Percentiles rank a stretch among this genome's conserved stretches.
phyloP scores from a whole-genome alignment of 805 yeast genomes.

The Saccharomyces paradoxus region DNA sequence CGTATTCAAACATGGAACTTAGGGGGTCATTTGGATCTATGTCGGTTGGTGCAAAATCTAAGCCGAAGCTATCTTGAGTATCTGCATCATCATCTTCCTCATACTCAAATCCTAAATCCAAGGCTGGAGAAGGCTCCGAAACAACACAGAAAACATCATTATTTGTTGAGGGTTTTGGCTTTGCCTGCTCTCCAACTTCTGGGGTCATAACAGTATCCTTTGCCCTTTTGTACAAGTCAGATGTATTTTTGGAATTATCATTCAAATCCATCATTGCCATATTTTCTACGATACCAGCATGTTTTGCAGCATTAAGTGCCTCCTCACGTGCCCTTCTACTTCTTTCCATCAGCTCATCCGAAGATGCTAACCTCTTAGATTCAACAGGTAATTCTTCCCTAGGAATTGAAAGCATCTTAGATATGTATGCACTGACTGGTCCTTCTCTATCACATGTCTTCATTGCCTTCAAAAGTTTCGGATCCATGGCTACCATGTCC shows the following conservation, averaged over 20 bases:
- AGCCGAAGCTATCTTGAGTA: slow-evolving; percentile 14
- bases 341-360: slow-evolving; percentile 54
- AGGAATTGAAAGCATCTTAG: slow-evolving; percentile 84
- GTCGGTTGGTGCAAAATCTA: slow-evolving; percentile 23
- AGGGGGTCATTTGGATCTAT: slow-evolving; percentile 34
- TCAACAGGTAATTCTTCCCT: slow-evolving; percentile 66
- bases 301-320: slow-evolving; percentile 62
- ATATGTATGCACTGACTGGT: slow-evolving; percentile 67
- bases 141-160: slow-evolving; percentile 16
- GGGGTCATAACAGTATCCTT: slow-evolving; percentile 25
- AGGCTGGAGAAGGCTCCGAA: slow-evolving; percentile 20
- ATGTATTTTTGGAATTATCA: slow-evolving; percentile 7
- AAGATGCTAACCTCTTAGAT: slow-evolving; percentile 35
- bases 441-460: slow-evolving; percentile 57
- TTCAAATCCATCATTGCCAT: slow-evolving; percentile 11
- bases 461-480: slow-evolving; percentile 47
- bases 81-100: slow-evolving; percentile 12
- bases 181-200: slow-evolving; percentile 6
- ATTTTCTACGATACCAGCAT: slow-evolving; percentile 33
- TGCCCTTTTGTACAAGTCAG: slow-evolving; percentile 20
- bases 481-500: slow-evolving; percentile 34
- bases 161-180: not conserved
- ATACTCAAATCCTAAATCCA: slow-evolving; percentile 21
- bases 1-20: slow-evolving; percentile 36
- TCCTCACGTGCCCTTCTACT: slow-evolving; percentile 56